These are phyloP conservation scores for Russula griseocarnosa DNA, from an alignment of 768 basidiomycete species.

Conservation along the genomic window DNA sequence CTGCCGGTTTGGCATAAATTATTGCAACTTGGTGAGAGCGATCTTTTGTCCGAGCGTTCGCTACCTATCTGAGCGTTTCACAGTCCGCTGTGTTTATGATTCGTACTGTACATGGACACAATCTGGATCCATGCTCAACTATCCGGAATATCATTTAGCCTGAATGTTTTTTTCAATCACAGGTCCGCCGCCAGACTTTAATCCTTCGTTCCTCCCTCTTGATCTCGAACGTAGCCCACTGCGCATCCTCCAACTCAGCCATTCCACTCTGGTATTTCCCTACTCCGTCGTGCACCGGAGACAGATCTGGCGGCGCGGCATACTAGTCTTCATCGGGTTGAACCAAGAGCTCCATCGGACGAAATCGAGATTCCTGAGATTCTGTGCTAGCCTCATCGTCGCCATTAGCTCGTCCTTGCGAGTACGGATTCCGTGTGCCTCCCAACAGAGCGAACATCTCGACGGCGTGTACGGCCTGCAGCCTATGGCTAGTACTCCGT, in stretches of 20 bases:
- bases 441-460: constrained; percentile 27
- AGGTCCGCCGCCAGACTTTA: constrained; percentile 41
- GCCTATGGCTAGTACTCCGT: neutral
- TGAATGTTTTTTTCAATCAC: constrained; percentile 33
- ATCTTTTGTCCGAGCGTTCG: neutral
- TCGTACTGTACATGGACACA: neutral
- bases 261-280: neutral
- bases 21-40: neutral
- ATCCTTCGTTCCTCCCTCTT: constrained; percentile 41
- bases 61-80: neutral
- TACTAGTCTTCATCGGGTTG: constrained; percentile 19
- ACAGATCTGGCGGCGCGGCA: neutral
- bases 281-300: neutral
- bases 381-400: constrained; percentile 28
- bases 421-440: constrained; percentile 17
- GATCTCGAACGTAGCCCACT: constrained; percentile 42
- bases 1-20: neutral
- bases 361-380: constrained; percentile 20
- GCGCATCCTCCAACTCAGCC: constrained; percentile 2
- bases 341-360: constrained; percentile 30
- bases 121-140: neutral
- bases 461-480: constrained; percentile 24
- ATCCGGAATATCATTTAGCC: neutral
- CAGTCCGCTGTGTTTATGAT: neutral
- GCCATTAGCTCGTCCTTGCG: constrained; percentile 27